Evolutionary conservation across 1,284 basidiomycete species (phyloP).

Genomic region (Fomitopsis schrenkii): DNA sequence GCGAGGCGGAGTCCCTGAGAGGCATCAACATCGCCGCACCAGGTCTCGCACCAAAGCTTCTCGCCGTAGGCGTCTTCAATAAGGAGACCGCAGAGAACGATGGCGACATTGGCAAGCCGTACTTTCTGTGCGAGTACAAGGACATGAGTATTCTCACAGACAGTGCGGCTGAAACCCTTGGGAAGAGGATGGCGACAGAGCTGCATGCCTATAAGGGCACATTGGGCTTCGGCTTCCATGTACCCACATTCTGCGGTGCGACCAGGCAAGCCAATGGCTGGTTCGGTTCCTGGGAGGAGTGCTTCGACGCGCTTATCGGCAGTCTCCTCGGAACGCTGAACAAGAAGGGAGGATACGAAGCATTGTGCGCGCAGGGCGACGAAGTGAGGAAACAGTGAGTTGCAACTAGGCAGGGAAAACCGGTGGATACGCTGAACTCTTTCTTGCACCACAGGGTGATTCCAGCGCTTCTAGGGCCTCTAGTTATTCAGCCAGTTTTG

Average conservation of each 20-base stretch:
- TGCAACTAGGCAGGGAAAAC: background rate
- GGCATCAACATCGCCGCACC: constrained; percentile 63
- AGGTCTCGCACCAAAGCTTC: constrained; percentile 60
- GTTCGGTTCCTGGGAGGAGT: constrained; percentile 69
- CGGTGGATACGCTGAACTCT: background rate
- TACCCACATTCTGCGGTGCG: constrained; percentile 79
- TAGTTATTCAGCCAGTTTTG: constrained; percentile 69
- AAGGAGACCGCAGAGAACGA: constrained; percentile 26
- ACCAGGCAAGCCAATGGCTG: constrained; percentile 77
- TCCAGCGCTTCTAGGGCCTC: constrained; percentile 62
- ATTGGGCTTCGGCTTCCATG: constrained; percentile 68
- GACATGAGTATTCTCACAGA: constrained; percentile 47
- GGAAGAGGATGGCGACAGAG: constrained; percentile 59
- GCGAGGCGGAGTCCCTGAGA: constrained; percentile 70
- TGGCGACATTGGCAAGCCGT: constrained; percentile 43
- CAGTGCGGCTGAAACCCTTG: constrained; percentile 48
- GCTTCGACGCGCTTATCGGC: constrained; percentile 65
- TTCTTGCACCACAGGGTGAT: constrained; percentile 52
- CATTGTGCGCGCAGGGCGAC: constrained; percentile 53
- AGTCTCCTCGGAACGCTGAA: constrained; percentile 59
- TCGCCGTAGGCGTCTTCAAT: constrained; percentile 45
- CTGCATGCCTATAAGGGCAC: constrained; percentile 53
- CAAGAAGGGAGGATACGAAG: constrained; percentile 38
- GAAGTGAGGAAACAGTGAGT: constrained; percentile 54
- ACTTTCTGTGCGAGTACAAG: constrained; percentile 76